These are phyloP conservation scores for Gossypium davidsonii DNA, from an alignment of 441 rosid genomes.

Conservation along the genomic window DNA sequence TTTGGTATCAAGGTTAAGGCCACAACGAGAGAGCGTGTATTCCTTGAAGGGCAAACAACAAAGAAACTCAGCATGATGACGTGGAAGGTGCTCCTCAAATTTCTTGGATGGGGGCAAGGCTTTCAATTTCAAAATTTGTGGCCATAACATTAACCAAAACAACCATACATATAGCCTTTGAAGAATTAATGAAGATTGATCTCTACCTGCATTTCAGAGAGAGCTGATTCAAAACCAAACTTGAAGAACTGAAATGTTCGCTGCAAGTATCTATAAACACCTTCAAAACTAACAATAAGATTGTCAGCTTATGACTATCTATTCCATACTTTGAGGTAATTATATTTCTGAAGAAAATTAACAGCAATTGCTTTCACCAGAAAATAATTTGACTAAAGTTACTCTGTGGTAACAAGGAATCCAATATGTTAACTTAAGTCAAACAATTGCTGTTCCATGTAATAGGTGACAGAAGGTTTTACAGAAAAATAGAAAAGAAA, in stretches of 20 bases:
- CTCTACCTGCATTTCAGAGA: conserved; percentile 35
- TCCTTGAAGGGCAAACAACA: conserved; percentile 71
- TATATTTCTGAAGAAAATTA: not conserved
- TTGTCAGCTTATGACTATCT: not conserved
- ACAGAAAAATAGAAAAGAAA: not conserved
- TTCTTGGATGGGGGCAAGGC: conserved; percentile 74
- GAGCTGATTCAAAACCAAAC: not conserved
- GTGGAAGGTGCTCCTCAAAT: conserved; percentile 55
- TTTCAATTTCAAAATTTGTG: conserved; percentile 62
- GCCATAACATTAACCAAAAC: conserved; percentile 34
- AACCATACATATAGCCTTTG: conserved; percentile 40
- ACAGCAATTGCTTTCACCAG: not conserved
- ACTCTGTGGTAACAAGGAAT: not conserved
- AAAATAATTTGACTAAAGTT: not conserved
- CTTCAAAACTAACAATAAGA: not conserved
- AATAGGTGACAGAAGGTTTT: not conserved
- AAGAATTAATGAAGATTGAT: conserved; percentile 59
- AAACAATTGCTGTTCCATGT: not conserved
- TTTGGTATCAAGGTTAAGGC: conserved; percentile 60
- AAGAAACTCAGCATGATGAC: conserved; percentile 61
- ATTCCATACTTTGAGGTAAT: not conserved
- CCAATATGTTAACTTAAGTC: not conserved
- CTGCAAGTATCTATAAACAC: not conserved
- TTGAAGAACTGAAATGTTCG: not conserved
- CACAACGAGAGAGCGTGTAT: conserved; percentile 58